Conservation (phyloP, 1,284 basidiomycete genomes). For the Leccinum cinnamomeum region DNA sequence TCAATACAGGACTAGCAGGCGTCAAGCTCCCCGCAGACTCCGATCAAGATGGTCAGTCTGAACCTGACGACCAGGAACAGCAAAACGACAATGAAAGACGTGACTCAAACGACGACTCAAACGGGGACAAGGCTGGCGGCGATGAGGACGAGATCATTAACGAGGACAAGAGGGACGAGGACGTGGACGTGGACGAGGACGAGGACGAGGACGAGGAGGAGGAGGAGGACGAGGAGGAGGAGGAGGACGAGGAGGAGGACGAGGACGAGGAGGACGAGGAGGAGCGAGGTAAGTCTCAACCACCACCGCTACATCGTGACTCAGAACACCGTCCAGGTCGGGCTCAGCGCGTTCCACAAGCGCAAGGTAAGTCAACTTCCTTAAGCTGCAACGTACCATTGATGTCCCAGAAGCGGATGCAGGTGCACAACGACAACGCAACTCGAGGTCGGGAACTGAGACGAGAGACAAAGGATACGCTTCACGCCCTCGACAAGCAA, state of each 20-base stretch:
- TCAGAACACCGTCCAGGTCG: not conserved
- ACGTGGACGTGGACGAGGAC: not conserved
- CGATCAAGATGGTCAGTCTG: not conserved
- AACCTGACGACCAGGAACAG: not conserved
- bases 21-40: not conserved
- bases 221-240: too few relatives aligned
- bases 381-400: not conserved
- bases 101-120: not conserved
- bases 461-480: not conserved
- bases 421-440: not conserved
- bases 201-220: too few relatives aligned
- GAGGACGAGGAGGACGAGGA: too few relatives aligned
- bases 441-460: not conserved
- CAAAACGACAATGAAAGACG: not conserved
- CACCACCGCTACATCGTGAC: not conserved
- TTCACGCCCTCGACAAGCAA: too few relatives aligned
- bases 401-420: not conserved
- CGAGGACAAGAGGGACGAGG: not conserved
- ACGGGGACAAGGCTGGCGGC: not conserved
- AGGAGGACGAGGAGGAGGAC: too few relatives aligned
- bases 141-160: not conserved
- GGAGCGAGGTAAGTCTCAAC: too few relatives aligned
- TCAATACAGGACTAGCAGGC: not conserved
- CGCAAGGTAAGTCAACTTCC: not conserved
- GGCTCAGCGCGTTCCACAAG: not conserved